These are phyloP conservation scores for Epicoccum sorghinum DNA, from an alignment of 2,329 filamentous ascomycete genomes.

Conservation along the genomic window DNA sequence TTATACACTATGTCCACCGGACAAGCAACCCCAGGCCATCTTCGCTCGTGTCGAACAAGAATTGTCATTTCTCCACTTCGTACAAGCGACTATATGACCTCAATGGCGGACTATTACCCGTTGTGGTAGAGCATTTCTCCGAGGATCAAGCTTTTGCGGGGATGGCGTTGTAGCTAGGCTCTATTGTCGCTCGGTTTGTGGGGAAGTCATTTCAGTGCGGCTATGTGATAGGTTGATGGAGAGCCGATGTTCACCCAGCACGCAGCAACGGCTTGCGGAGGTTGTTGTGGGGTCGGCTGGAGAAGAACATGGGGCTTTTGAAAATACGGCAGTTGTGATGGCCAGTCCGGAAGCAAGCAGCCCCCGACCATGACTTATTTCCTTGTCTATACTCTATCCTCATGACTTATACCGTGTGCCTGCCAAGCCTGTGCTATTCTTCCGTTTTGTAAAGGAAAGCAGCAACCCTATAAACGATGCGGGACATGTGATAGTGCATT, in stretches of 20 bases:
- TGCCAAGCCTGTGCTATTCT: background rate
- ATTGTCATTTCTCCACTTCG: conserved; percentile 8
- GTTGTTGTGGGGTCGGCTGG: conserved; percentile 1
- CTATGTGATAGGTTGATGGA: conserved; percentile 4
- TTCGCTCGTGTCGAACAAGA: conserved; percentile 1
- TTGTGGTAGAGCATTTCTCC: conserved; percentile 1
- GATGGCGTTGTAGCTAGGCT: conserved; percentile 5
- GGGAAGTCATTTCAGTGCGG: background rate
- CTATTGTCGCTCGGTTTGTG: conserved; percentile 1
- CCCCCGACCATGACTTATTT: background rate
- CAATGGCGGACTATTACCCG: conserved; percentile 1
- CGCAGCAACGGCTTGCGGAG: conserved; percentile 4
- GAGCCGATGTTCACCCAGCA: conserved; percentile 13
- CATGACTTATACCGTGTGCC: background rate
- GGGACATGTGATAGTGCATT: too few relatives aligned
- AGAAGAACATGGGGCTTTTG: conserved; percentile 1
- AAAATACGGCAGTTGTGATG: conserved; percentile 11
- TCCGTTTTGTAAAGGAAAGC: background rate
- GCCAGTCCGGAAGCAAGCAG: background rate
- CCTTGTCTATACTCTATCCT: background rate
- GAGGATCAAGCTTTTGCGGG: conserved; percentile 10
- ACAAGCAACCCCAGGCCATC: background rate
- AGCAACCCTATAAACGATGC: too few relatives aligned
- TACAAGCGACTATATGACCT: background rate
- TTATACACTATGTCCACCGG: conserved; percentile 2